Conservation (phyloP, 805 yeast genomes). For the Debaryomyces prosopidis region DNA sequence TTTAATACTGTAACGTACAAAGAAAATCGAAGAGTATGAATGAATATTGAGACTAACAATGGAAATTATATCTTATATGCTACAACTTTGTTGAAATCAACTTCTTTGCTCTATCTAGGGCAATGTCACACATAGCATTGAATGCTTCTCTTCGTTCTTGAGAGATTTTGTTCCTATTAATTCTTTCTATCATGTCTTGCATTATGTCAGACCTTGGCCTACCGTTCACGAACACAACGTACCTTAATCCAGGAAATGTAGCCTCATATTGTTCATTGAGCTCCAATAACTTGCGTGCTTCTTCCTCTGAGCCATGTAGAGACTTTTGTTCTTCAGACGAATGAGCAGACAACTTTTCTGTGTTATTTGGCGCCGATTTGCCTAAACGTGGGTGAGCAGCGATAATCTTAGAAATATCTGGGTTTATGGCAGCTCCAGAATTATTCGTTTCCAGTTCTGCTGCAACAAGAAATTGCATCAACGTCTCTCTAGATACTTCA, state of each 20-base stretch:
- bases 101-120: conserved; percentile 70
- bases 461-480: conserved; percentile 32
- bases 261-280: conserved; percentile 66
- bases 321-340: conserved; percentile 73
- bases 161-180: conserved; percentile 51
- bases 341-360: conserved; percentile 55
- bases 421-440: conserved; percentile 18
- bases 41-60: background rate
- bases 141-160: conserved; percentile 68
- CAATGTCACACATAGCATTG: conserved; percentile 91
- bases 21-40: background rate
- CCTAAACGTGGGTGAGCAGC: conserved; percentile 93
- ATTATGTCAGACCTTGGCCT: conserved; percentile 66
- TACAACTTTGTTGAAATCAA: conserved; percentile 26
- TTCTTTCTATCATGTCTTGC: conserved; percentile 59
- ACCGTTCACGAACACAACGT: conserved; percentile 89
- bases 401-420: conserved; percentile 54
- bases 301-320: conserved; percentile 50
- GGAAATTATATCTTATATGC: conserved; percentile 11
- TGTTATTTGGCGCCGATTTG: conserved; percentile 40
- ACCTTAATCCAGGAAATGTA: conserved; percentile 65
- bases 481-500: conserved; percentile 40
- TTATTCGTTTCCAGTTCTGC: conserved; percentile 22
- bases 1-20: too few species aligned
- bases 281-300: conserved; percentile 48